These are phyloP conservation scores for Calonectria montana DNA, from an alignment of 2,329 filamentous ascomycete genomes.

Conservation along the genomic window DNA sequence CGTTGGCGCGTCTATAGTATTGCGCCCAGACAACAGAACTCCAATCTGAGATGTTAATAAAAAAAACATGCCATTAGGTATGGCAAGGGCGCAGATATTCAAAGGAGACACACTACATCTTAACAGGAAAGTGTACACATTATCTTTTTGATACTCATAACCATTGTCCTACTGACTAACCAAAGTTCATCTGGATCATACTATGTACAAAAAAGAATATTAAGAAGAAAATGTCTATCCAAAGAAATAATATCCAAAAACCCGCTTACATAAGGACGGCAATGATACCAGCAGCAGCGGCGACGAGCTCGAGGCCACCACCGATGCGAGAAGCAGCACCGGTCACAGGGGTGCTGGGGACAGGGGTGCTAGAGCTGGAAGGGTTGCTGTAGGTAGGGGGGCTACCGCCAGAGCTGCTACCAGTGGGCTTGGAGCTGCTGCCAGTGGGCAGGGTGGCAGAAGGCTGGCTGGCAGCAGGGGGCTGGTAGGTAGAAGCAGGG, in stretches of 20 bases:
- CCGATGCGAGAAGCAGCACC: slow-evolving; percentile 47
- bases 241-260: slow-evolving; percentile 33
- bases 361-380: neutral
- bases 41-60: no score
- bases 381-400: slow-evolving; percentile 11
- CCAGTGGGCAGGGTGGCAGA: neutral
- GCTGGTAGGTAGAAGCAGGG: slow-evolving; percentile 13
- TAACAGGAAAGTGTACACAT: slow-evolving; percentile 19
- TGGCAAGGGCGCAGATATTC: no score
- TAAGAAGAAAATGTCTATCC: slow-evolving; percentile 38
- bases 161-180: slow-evolving; percentile 39
- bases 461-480: slow-evolving; percentile 1
- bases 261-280: slow-evolving; percentile 49
- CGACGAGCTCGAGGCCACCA: slow-evolving; percentile 43
- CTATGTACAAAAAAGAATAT: slow-evolving; percentile 45
- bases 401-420: slow-evolving; percentile 8
- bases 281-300: slow-evolving; percentile 47
- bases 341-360: slow-evolving; percentile 26
- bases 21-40: no score
- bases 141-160: slow-evolving; percentile 38
- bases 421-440: neutral
- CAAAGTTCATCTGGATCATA: slow-evolving; percentile 41
- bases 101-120: neutral
- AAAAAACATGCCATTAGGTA: no score
- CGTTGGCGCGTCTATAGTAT: no score